Conservation (phyloP, 1,284 basidiomycete genomes). For the Malassezia pachydermatis region DNA sequence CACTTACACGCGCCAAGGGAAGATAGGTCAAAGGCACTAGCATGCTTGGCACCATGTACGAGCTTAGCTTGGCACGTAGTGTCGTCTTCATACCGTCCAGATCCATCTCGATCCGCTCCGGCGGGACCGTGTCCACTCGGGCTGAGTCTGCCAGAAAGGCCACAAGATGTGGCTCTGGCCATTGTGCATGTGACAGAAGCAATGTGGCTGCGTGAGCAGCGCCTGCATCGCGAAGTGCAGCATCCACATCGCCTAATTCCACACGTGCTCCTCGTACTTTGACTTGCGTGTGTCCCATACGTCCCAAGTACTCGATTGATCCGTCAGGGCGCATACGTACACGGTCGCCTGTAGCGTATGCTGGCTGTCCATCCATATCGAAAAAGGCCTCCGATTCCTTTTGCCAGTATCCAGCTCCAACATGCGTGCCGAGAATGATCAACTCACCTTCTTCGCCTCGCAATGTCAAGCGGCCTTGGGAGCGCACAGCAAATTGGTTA, state of each 20-base stretch:
- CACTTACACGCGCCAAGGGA: constrained; percentile 34
- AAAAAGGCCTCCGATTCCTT: constrained; percentile 26
- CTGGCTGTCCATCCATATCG: constrained; percentile 13
- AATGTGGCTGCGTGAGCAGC: constrained; percentile 22
- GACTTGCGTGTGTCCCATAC: constrained; percentile 36
- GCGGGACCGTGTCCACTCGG: constrained; percentile 1
- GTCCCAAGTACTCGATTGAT: constrained; percentile 37
- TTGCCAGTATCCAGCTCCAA: constrained; percentile 31
- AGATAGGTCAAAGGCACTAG: constrained; percentile 26
- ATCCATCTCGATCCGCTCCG: background rate
- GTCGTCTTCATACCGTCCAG: constrained; percentile 14
- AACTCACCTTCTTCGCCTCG: constrained; percentile 40
- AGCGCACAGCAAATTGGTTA: constrained; percentile 29
- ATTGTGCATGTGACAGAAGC: constrained; percentile 22
- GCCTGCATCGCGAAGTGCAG: constrained; percentile 13
- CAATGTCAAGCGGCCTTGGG: constrained; percentile 11
- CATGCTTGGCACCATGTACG: constrained; percentile 40
- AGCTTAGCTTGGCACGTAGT: constrained; percentile 22
- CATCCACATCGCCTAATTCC: constrained; percentile 39
- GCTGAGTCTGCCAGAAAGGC: constrained; percentile 24
- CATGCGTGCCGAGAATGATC: constrained; percentile 36
- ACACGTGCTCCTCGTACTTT: constrained; percentile 42
- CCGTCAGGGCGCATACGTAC: constrained; percentile 31
- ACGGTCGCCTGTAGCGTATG: constrained; percentile 42
- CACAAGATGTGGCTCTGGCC: constrained; percentile 23